phyloP scores from a whole-genome alignment of 768 basidiomycete genomes.

The Auricularia sp. region DNA sequence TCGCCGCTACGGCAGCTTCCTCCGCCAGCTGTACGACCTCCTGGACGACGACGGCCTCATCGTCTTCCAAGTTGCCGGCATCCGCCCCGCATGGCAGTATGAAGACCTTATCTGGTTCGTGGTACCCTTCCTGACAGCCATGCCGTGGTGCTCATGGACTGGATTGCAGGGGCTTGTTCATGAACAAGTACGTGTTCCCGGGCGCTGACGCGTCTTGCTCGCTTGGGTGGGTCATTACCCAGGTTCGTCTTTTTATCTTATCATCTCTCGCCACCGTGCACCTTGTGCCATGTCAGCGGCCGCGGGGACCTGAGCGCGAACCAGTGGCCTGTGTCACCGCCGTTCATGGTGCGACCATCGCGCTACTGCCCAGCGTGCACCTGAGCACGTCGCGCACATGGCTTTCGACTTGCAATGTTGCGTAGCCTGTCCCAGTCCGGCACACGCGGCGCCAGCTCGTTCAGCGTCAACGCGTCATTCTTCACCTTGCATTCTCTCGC shows the following conservation, averaged over 20 bases:
- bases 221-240: constrained; percentile 85
- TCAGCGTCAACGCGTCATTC: no score
- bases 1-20: constrained; percentile 80
- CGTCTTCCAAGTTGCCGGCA: constrained; percentile 94
- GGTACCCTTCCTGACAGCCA: background rate
- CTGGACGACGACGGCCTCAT: constrained; percentile 91
- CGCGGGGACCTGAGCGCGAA: no score
- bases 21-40: constrained; percentile 85
- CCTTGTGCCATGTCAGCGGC: no score
- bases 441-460: no score
- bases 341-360: no score
- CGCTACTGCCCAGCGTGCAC: no score
- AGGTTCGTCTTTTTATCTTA: constrained; percentile 32
- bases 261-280: no score
- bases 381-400: no score
- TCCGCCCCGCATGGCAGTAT: constrained; percentile 94
- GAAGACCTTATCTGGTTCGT: constrained; percentile 90
- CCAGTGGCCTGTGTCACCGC: no score
- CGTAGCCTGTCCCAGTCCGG: no score
- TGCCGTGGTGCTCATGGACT: background rate
- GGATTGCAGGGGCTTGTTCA: constrained; percentile 71
- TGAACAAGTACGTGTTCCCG: constrained; percentile 98
- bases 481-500: background rate
- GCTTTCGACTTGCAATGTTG: no score
- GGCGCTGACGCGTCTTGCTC: constrained; percentile 96